Evolutionary conservation across 345 rosid species (phyloP), one percentile per base, ranked within the genome.

Genomic region (Excoecaria cochinchinensis): DNA sequence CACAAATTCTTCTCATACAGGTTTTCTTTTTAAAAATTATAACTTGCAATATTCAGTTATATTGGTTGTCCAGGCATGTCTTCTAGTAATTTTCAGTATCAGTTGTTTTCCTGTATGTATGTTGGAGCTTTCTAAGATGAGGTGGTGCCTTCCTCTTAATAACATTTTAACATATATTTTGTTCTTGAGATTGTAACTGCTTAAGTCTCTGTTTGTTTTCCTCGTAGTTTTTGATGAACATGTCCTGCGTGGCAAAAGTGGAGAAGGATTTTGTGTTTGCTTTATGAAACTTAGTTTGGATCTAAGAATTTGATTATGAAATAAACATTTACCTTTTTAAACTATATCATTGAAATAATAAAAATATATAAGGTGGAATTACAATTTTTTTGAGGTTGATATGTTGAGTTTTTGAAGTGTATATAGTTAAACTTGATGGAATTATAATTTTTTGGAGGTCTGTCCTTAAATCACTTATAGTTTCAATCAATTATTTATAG

Each of bases 211-310:
- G 38, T 79, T 68, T 80, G 24, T 71, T 24, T 52, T 83, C 40
- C 47, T 56, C 24, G 63, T 78, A 96, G 99, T 92, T 70, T 93
- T 93, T 72, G 99, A 93, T 83, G 98, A 96, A 84, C 99, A 96
- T 83, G 89, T 90, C 55, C 95, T 95, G 15, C 93, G 94, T 57
- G 90, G 92, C 57, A 93, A 92, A 83, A 86, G 62, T 67, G 86
- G 89, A 4, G 84, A 88, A 69, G 89, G 87, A 69, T n/a, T n/a
- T n/a, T n/a, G n/a, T n/a, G n/a, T n/a, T n/a, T n/a, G n/a, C n/a
- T n/a, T n/a, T n/a, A n/a, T n/a, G n/a, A n/a, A n/a, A n/a, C n/a
- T n/a, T n/a, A n/a, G n/a, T n/a, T n/a, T n/a, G n/a, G n/a, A n/a
- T n/a, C n/a, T n/a, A n/a, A n/a, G n/a, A n/a, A n/a, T n/a, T n/a